These are phyloP conservation scores for Podospora fimiseda DNA, from an alignment of 495 filamentous ascomycete species.

Conservation along the genomic window DNA sequence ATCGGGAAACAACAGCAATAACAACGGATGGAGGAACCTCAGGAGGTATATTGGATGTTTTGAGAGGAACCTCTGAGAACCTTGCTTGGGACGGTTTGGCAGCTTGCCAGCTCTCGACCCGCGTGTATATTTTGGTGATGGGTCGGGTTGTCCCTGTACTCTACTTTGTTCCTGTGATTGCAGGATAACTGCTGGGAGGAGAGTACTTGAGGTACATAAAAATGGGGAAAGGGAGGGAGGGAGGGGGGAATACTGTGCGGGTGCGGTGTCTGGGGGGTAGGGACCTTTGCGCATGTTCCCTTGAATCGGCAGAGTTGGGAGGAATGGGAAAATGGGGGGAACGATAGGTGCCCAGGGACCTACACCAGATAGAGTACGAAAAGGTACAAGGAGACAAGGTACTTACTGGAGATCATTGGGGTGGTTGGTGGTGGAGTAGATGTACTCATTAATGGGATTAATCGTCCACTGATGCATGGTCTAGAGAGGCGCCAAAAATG, in stretches of 20 bases:
- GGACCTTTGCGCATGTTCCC: constrained; percentile 16
- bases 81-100: constrained; percentile 9
- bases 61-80: too few relatives aligned
- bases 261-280: constrained; percentile 1
- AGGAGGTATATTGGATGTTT: constrained; percentile 12
- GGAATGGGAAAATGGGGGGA: constrained; percentile 6
- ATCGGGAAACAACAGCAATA: constrained; percentile 2
- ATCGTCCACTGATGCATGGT: constrained; percentile 51
- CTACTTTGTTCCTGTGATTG: constrained; percentile 22
- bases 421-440: constrained; percentile 43
- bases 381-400: constrained; percentile 39
- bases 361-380: constrained; percentile 28
- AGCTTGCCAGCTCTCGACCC: constrained; percentile 12
- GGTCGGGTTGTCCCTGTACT: constrained; percentile 19
- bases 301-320: constrained; percentile 13
- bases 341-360: too few relatives aligned
- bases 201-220: constrained; percentile 34
- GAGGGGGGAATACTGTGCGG: not conserved
- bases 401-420: constrained; percentile 48
- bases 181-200: constrained; percentile 21
- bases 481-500: constrained; percentile 24
- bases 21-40: constrained; percentile 1
- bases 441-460: constrained; percentile 41
- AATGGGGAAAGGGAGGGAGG: constrained; percentile 18
- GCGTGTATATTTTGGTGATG: constrained; percentile 9